A percentile compares a stretch with the other conserved stretches of the same genome.
These are phyloP conservation scores for Ganoderma sp. DNA, from an alignment of 1,284 basidiomycete species.

Conservation along the genomic window DNA sequence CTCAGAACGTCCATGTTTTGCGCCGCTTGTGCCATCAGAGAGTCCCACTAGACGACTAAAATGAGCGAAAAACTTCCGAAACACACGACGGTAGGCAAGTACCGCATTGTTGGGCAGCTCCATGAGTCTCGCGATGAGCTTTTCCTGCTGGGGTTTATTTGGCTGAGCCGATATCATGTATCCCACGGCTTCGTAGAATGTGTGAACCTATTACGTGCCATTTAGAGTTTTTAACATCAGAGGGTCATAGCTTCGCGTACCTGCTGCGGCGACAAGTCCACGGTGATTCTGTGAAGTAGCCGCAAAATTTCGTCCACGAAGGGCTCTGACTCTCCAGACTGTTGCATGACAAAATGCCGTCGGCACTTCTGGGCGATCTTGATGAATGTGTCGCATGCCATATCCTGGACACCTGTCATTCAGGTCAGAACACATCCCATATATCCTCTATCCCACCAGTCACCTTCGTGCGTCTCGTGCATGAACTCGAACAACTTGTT, in stretches of 20 bases:
- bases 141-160: slow-evolving; percentile 96
- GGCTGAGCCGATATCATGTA: slow-evolving; percentile 99
- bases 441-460: slow-evolving; percentile 21
- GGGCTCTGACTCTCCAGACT: slow-evolving; percentile 96
- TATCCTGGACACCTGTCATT: slow-evolving; percentile 91
- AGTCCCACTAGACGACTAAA: slow-evolving; percentile 80
- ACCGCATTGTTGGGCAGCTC: slow-evolving; percentile 96
- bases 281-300: slow-evolving; percentile 91
- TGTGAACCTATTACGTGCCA: slow-evolving; percentile 72
- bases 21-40: slow-evolving; percentile 94
- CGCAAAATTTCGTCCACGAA: slow-evolving; percentile 99
- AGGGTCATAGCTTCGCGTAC: slow-evolving; percentile 45
- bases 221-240: slow-evolving; percentile 8
- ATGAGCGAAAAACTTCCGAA: slow-evolving; percentile 5
- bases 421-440: slow-evolving; percentile 22
- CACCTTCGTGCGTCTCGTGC: slow-evolving; percentile 99
- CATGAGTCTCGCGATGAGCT: slow-evolving; percentile 95
- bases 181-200: slow-evolving; percentile 97
- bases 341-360: slow-evolving; percentile 98
- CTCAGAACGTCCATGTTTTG: slow-evolving; percentile 93
- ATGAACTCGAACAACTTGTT: slow-evolving; percentile 99
- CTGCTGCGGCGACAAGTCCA: slow-evolving; percentile 94
- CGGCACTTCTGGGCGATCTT: slow-evolving; percentile 99
- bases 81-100: slow-evolving; percentile 38
- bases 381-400: slow-evolving; percentile 99